Evolutionary conservation across 345 rosid genomes (phyloP).

Genomic region (Odontarrhena argentea): DNA sequence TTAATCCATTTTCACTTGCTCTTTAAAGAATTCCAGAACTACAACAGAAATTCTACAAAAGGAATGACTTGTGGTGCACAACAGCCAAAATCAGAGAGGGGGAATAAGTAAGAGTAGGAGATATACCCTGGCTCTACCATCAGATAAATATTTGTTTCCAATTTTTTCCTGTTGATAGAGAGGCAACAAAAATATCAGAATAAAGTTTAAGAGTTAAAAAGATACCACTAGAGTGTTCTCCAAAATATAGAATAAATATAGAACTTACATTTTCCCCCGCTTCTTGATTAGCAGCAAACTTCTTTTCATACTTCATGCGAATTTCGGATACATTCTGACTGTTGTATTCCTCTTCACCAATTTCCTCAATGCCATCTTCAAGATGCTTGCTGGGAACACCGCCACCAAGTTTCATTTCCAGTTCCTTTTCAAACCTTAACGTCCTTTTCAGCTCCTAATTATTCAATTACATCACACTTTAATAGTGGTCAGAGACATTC

Average conservation of each 20-base stretch:
- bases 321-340: conserved; percentile 78
- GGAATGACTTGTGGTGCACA: not conserved
- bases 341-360: conserved; percentile 63
- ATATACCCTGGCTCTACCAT: conserved; percentile 92
- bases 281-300: conserved; percentile 83
- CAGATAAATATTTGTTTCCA: conserved; percentile 73
- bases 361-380: conserved; percentile 76
- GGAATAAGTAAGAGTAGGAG: conserved; percentile 21
- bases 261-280: conserved; percentile 55
- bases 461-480: conserved; percentile 33
- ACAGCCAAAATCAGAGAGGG: conserved; percentile 22
- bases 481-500: conserved; percentile 28
- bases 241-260: conserved; percentile 9
- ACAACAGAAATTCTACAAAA: not conserved
- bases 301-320: conserved; percentile 89
- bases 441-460: conserved; percentile 89
- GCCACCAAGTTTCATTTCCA: conserved; percentile 95
- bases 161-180: conserved; percentile 65
- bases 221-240: conserved; percentile 21
- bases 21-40: conserved; percentile 17
- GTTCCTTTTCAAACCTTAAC: conserved; percentile 89
- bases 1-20: conserved; percentile 13
- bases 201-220: conserved; percentile 9
- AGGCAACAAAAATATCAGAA: conserved; percentile 26
- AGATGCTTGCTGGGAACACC: conserved; percentile 62